Base-by-base conservation (phyloP, 495 filamentous ascomycete species). In the Penicillium chermesinum region DNA sequence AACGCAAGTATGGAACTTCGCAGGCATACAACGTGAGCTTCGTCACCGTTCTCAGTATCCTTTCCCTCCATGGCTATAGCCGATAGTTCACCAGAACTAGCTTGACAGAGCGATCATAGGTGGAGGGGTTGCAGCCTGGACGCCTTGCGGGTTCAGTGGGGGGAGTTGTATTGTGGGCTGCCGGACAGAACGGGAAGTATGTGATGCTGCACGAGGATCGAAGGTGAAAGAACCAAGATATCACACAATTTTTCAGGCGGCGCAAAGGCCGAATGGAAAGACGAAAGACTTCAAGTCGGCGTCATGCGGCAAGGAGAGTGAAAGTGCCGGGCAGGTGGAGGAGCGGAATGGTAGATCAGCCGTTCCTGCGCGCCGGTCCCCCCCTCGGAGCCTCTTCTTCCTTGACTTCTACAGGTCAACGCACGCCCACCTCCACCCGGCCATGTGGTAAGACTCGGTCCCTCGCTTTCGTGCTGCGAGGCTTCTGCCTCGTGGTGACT, bases 11-110 rank as follows among this genome's bases (percentile, higher is more conserved):
- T 36, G 38, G n/a, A 14, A 47, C 41, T 44, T 59, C 37, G 43
- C 36, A 58, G 51, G 61, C 74, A 57, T 68, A 79, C 76, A 63
- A 73, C 70, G 22, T 71, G 63, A 52, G 69, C 64, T 53, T 65
- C 67, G 57, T 77, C 73, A 37, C 71, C 61, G 50, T 59, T 59
- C 45, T 76, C 66, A 51, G 56, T 57, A 30, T 59, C 53, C 53
- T 58, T 66, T 58, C 59, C 62, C 50, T 70, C 69, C 71, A 75
- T 75, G 52, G 50, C 62, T 59, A 63, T 54, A 50, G 65, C 52
- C 47, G 51, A 50, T 44, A 38, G 59, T 61, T 58, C 63, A 50
- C 56, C 52, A 49, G 52, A 34, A 46, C 55, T 43, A 47, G 46
- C 19, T 47, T 27, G 37, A 33, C 25, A 46, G 41, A 60, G 61